Conservation (phyloP, 1,284 basidiomycete species). For the Rhodotorula sp. region DNA sequence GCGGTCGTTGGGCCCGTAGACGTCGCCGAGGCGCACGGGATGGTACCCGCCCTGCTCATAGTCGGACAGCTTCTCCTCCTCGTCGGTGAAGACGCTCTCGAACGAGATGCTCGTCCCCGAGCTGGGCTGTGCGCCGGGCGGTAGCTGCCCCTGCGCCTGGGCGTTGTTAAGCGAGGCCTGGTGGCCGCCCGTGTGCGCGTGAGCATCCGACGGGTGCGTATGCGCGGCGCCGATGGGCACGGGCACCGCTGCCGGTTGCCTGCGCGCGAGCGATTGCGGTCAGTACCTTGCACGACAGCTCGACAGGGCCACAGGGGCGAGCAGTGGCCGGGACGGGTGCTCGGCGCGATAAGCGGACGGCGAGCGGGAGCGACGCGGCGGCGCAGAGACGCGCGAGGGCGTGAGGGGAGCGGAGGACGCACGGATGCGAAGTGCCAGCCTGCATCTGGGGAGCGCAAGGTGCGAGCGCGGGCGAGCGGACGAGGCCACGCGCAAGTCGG, state of each 20-base stretch:
- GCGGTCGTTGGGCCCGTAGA: slow-evolving; percentile 66
- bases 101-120: slow-evolving; percentile 37
- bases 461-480: no score
- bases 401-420: no score
- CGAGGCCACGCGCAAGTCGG: no score
- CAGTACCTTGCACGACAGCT: no score
- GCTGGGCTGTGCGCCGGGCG: slow-evolving; percentile 8
- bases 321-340: no score
- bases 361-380: no score
- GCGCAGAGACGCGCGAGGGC: no score
- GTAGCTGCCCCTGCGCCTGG: slow-evolving; percentile 4
- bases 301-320: no score
- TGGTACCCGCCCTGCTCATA: slow-evolving; percentile 93
- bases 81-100: slow-evolving; percentile 46
- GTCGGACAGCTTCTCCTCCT: slow-evolving; percentile 56
- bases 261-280: not conserved
- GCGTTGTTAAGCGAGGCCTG: slow-evolving; percentile 17
- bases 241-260: slow-evolving; percentile 2
- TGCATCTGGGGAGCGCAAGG: no score
- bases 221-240: slow-evolving; percentile 24
- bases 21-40: slow-evolving; percentile 83
- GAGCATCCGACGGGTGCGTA: slow-evolving; percentile 29
- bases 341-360: no score
- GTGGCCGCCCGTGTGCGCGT: slow-evolving; percentile 37
- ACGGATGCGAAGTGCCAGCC: no score